A percentile compares a stretch with the other conserved stretches of the same genome.
These are phyloP conservation scores for Striga asiatica DNA, from an alignment of 257 asterid species.

Conservation along the genomic window DNA sequence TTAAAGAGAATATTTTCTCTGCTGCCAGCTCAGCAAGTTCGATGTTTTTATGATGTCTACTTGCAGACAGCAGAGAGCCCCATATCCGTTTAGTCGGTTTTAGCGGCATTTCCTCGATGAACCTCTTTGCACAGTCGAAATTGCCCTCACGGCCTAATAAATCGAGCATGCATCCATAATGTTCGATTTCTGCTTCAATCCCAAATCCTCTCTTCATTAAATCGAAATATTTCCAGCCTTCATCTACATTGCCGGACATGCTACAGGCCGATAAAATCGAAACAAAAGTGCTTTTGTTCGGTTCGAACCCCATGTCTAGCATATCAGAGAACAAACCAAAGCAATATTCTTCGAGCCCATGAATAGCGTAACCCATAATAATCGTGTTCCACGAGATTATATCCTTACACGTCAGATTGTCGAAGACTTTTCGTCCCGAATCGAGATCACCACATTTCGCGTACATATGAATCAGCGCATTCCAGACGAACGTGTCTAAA, in stretches of 20 bases:
- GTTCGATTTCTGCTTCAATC: conserved; percentile 49
- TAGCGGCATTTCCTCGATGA: conserved; percentile 45
- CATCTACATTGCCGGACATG: conserved; percentile 35
- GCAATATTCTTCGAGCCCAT: conserved; percentile 41
- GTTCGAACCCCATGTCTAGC: conserved; percentile 32
- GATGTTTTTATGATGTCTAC: conserved; percentile 42
- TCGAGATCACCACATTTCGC: conserved; percentile 57
- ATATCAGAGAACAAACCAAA: conserved; percentile 29
- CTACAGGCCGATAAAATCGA: conserved; percentile 51
- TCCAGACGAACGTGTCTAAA: conserved; percentile 21
- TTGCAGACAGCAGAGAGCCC: conserved; percentile 57
- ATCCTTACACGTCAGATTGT: conserved; percentile 31
- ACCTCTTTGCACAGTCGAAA: conserved; percentile 31
- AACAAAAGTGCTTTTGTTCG: conserved; percentile 48
- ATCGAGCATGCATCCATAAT: conserved; percentile 54
- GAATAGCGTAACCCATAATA: conserved; percentile 53
- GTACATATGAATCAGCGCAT: conserved; percentile 48
- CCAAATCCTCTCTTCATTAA: conserved; percentile 37
- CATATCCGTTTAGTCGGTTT: conserved; percentile 48
- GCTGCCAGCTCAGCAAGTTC: conserved; percentile 53
- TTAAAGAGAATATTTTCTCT: conserved; percentile 22
- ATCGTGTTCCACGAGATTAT: conserved; percentile 56
- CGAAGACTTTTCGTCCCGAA: conserved; percentile 27
- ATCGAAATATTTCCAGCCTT: conserved; percentile 41
- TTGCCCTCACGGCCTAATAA: conserved; percentile 45